Evolutionary conservation across 768 basidiomycete species (phyloP).

Genomic region (Collybia sp.): DNA sequence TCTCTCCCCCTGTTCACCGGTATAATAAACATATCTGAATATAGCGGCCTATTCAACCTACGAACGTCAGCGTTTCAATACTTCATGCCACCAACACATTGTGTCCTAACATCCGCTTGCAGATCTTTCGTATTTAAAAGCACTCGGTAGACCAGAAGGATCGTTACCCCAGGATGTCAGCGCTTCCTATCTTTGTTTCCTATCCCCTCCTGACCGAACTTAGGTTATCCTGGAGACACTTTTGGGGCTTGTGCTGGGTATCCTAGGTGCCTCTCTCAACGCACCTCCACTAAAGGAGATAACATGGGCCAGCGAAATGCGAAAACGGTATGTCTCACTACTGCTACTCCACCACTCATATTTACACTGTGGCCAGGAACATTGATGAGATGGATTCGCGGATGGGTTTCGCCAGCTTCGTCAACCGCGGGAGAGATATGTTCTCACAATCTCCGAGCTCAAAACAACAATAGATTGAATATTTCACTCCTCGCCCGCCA

Average conservation of each 20-base stretch:
- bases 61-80: conserved; percentile 50
- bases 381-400: conserved; percentile 78
- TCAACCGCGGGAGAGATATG: conserved; percentile 52
- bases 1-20: conserved; percentile 1
- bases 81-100: conserved; percentile 3
- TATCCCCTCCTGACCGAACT: neutral
- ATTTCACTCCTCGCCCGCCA: neutral
- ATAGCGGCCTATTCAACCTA: conserved; percentile 78
- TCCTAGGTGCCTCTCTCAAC: conserved; percentile 67
- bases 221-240: conserved; percentile 71
- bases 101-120: conserved; percentile 1
- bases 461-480: neutral
- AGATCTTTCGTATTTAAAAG: conserved; percentile 79
- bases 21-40: conserved; percentile 4
- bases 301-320: conserved; percentile 89
- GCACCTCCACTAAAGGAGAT: conserved; percentile 72
- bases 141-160: conserved; percentile 66
- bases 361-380: conserved; percentile 36
- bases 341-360: conserved; percentile 3
- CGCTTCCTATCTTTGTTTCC: neutral
- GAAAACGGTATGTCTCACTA: conserved; percentile 54
- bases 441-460: conserved; percentile 17
- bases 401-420: conserved; percentile 55
- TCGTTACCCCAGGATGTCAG: conserved; percentile 60
- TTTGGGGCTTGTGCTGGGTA: conserved; percentile 59